Evolutionary conservation across 2,329 filamentous ascomycete species (phyloP).

Genomic region (Pyrenochaeta sp.): DNA sequence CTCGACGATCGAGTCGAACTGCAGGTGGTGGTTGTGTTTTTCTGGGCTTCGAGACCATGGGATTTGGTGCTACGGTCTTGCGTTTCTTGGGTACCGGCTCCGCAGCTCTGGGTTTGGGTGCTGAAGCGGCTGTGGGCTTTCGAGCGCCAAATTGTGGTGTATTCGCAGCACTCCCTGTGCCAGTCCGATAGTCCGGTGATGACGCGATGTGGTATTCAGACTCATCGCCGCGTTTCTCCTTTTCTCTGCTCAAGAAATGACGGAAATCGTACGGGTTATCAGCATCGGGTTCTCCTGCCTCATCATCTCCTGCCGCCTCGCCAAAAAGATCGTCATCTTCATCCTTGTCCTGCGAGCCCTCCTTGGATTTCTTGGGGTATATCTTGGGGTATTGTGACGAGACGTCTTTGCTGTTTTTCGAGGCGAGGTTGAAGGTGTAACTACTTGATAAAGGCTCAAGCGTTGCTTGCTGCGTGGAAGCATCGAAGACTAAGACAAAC

Average conservation of each 20-base stretch:
- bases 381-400: slow-evolving; percentile 74
- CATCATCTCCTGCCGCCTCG: slow-evolving; percentile 36
- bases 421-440: slow-evolving; percentile 85
- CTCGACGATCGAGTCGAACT: slow-evolving; percentile 50
- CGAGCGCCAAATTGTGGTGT: slow-evolving; percentile 40
- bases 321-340: slow-evolving; percentile 41
- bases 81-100: slow-evolving; percentile 38
- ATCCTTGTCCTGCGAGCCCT: slow-evolving; percentile 37
- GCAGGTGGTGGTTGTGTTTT: slow-evolving; percentile 35
- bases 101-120: slow-evolving; percentile 19
- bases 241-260: slow-evolving; percentile 52
- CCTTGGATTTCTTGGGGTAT: slow-evolving; percentile 44
- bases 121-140: slow-evolving; percentile 15
- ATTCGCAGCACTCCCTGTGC: slow-evolving; percentile 39
- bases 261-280: slow-evolving; percentile 60
- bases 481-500: slow-evolving; percentile 75
- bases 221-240: slow-evolving; percentile 44
- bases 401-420: slow-evolving; percentile 71
- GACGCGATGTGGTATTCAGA: slow-evolving; percentile 37
- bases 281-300: slow-evolving; percentile 51
- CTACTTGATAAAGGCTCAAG: slow-evolving; percentile 83
- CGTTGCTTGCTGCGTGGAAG: slow-evolving; percentile 76
- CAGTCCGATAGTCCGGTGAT: slow-evolving; percentile 41
- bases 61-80: slow-evolving; percentile 33
- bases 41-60: slow-evolving; percentile 30